A percentile compares a stretch with the other conserved stretches of the same genome.
Conservation (phyloP, 805 yeast genomes). For the Zygosaccharomyces bisporus region DNA sequence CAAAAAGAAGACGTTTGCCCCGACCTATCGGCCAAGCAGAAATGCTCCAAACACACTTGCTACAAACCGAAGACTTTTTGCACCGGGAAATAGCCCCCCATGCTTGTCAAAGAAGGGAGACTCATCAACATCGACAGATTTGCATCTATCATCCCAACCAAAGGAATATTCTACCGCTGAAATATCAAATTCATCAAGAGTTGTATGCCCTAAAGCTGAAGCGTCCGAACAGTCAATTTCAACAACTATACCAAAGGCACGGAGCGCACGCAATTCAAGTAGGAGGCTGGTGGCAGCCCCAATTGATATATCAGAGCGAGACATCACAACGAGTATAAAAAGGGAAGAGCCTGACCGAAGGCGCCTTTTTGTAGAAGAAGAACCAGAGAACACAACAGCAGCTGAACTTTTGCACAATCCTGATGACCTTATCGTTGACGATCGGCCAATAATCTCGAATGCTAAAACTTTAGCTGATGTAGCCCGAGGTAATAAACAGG, state of each 20-base stretch:
- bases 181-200: not conserved
- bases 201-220: not conserved
- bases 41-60: constrained; percentile 12
- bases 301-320: constrained; percentile 15
- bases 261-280: constrained; percentile 2
- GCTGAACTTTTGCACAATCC: constrained; percentile 36
- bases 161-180: not conserved
- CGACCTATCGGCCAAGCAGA: constrained; percentile 12
- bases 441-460: constrained; percentile 32
- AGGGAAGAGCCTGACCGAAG: constrained; percentile 1
- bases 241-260: not conserved
- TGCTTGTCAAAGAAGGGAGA: constrained; percentile 2
- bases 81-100: constrained; percentile 8
- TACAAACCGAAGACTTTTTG: constrained; percentile 9
- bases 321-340: not conserved
- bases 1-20: constrained; percentile 11
- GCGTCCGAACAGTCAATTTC: not conserved
- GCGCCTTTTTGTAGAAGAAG: constrained; percentile 7
- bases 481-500: constrained; percentile 13
- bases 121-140: not conserved
- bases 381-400: constrained; percentile 30
- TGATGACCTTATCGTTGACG: constrained; percentile 25
- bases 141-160: not conserved
- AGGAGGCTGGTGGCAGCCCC: constrained; percentile 20
- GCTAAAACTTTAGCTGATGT: constrained; percentile 33